Evolutionary conservation across 2,329 filamentous ascomycete species (phyloP), one percentile per base, ranked within the genome.

Genomic region (Fusarium pseudocircinatum): DNA sequence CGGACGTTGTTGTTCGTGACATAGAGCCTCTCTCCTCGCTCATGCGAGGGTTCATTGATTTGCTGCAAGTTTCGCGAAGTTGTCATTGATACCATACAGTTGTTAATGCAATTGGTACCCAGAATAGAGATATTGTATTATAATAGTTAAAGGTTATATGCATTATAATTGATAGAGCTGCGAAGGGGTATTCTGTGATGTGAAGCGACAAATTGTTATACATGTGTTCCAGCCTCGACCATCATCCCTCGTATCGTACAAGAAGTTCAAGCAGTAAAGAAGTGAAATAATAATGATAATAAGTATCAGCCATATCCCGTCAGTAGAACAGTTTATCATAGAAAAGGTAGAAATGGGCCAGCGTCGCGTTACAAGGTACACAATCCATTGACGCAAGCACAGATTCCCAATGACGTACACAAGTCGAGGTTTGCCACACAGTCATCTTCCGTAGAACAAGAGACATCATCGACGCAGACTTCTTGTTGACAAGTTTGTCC

Each of bases 291-390:
- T 22, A 20, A 22, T 37, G 12, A 20, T 12, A 22, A 39, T 39
- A 39, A 39, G 37, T 2, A 39, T 22, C 6, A 39, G 20, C 2
- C 20, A 20, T 7, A 39, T 39, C 37, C 18, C 0, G 10, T 13
- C 16, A 2, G 2, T 7, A n/a, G n/a, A 42, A 13, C 37, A 87
- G 1, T 4, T 16, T 4, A 4, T 37, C 1, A 9, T 18, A 12
- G 2, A 47, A 18, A 12, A 39, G 11, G 22, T 9, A 59, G 30
- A 34, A 58, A 37, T 6, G 5, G 7, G 32, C 20, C 1, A 15
- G 7, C 7, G 4, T 8, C 13, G 28, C 13, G 4, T 34, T 24
- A 64, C 4, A 70, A 24, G 14, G 34, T 13, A 8, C 67, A 70
- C 24, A 70, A 4, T 16, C 61, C 61, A 9, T 70, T 42, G 1